These are phyloP conservation scores for Stereocaulon alpinum DNA, from an alignment of 495 filamentous ascomycete species.

Conservation along the genomic window DNA sequence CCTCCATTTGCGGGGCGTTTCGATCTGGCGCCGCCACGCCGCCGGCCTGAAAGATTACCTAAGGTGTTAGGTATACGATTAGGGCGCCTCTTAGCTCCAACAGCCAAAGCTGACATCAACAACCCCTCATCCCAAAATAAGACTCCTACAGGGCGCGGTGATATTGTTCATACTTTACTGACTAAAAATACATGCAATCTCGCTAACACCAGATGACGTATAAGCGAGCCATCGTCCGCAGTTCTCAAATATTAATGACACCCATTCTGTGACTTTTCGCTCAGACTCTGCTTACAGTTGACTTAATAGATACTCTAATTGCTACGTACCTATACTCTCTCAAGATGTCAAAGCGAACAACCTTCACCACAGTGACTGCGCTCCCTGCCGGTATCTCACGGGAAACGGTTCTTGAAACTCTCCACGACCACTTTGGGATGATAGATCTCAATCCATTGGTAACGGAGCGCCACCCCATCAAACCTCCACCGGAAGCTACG, in stretches of 20 bases:
- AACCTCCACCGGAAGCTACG: slow-evolving; percentile 48
- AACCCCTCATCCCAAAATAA: neutral
- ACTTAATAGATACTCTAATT: neutral
- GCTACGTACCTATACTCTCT: neutral
- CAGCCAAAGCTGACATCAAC: neutral
- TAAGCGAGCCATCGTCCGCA: neutral
- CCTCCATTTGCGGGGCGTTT: too few relatives aligned
- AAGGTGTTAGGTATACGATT: too few relatives aligned
- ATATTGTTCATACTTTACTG: neutral
- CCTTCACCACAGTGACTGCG: slow-evolving; percentile 61
- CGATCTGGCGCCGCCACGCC: too few relatives aligned
- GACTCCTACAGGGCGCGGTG: neutral
- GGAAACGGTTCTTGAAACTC: slow-evolving; percentile 53
- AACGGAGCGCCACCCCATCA: slow-evolving; percentile 52
- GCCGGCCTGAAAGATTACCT: too few relatives aligned
- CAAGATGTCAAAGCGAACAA: slow-evolving; percentile 28
- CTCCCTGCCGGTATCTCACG: slow-evolving; percentile 57
- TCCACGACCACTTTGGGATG: slow-evolving; percentile 65
- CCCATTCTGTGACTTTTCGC: neutral
- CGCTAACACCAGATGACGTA: neutral
- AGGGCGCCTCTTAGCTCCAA: too few relatives aligned
- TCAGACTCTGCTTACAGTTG: neutral
- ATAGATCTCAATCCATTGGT: slow-evolving; percentile 77
- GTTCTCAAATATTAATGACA: too few relatives aligned
- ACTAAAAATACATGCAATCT: neutral